Evolutionary conservation across 2,329 filamentous ascomycete species (phyloP).

Genomic region (Escovopsis sp.): DNA sequence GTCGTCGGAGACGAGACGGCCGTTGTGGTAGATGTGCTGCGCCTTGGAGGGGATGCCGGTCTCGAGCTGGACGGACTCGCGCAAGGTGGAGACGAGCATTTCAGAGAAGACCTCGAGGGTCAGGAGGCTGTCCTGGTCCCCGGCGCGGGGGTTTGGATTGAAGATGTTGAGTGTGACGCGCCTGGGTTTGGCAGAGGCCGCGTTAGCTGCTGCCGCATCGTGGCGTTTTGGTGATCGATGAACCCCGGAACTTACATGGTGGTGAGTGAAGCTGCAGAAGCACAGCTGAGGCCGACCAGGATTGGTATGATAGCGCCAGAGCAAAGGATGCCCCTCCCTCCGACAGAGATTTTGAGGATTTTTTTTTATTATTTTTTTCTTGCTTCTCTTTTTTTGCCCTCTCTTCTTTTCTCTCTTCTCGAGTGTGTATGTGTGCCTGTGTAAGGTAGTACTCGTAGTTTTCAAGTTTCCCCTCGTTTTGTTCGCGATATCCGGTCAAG

Average conservation of each 20-base stretch:
- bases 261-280: neutral
- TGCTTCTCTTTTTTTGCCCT: too few species aligned
- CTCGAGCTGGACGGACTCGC: slow-evolving; percentile 78
- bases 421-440: too few species aligned
- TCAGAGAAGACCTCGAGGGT: slow-evolving; percentile 69
- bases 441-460: too few species aligned
- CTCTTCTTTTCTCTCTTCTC: too few species aligned
- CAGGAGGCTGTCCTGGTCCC: slow-evolving; percentile 58
- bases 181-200: slow-evolving; percentile 32
- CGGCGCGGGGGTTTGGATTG: slow-evolving; percentile 55
- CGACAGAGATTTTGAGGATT: too few species aligned
- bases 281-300: too few species aligned
- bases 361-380: too few species aligned
- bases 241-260: slow-evolving; percentile 4
- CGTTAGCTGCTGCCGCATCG: neutral
- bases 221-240: neutral
- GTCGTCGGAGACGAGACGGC: slow-evolving; percentile 63
- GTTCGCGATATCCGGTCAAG: too few species aligned
- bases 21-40: slow-evolving; percentile 86
- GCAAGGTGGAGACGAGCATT: slow-evolving; percentile 73
- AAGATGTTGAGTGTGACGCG: slow-evolving; percentile 78
- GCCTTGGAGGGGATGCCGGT: slow-evolving; percentile 54
- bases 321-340: too few species aligned
- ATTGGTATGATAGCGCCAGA: too few species aligned
- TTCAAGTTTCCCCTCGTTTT: too few species aligned